Conservation (phyloP, 1,284 basidiomycete genomes). For the Microbotryum violaceum region DNA sequence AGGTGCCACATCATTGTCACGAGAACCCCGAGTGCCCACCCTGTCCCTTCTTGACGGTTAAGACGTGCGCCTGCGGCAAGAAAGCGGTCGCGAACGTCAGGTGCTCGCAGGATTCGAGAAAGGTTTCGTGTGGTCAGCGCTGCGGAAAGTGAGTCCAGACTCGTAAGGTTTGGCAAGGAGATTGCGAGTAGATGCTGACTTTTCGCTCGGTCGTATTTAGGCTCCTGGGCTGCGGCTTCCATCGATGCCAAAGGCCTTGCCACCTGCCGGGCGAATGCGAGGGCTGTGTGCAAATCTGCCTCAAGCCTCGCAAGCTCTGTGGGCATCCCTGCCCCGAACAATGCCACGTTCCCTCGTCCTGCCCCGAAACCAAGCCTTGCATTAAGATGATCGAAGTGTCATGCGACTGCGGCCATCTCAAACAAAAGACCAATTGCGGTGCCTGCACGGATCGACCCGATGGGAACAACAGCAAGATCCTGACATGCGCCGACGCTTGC, state of each 20-base stretch:
- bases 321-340: slow-evolving; percentile 62
- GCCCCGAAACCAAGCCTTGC: slow-evolving; percentile 71
- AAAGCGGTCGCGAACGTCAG: slow-evolving; percentile 54
- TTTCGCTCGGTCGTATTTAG: slow-evolving; percentile 36
- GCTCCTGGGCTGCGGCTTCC: slow-evolving; percentile 70
- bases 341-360: slow-evolving; percentile 78
- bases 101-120: slow-evolving; percentile 63
- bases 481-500: slow-evolving; percentile 66
- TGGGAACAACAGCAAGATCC: slow-evolving; percentile 43
- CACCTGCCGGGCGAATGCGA: slow-evolving; percentile 68
- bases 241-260: slow-evolving; percentile 69
- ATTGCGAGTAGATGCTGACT: neutral
- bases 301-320: slow-evolving; percentile 69
- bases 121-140: slow-evolving; percentile 67
- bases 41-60: slow-evolving; percentile 68
- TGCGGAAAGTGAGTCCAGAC: slow-evolving; percentile 59
- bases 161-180: neutral
- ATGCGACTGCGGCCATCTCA: slow-evolving; percentile 73
- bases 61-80: slow-evolving; percentile 80
- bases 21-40: slow-evolving; percentile 64
- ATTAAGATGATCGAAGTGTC: slow-evolving; percentile 47
- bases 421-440: slow-evolving; percentile 63
- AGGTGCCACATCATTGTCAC: slow-evolving; percentile 69
- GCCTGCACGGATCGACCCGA: slow-evolving; percentile 48
- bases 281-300: slow-evolving; percentile 63